Evolutionary conservation across 2,329 filamentous ascomycete genomes (phyloP), one percentile per base, ranked within the genome.

Genomic region (Pseudogymnoascus sp.): DNA sequence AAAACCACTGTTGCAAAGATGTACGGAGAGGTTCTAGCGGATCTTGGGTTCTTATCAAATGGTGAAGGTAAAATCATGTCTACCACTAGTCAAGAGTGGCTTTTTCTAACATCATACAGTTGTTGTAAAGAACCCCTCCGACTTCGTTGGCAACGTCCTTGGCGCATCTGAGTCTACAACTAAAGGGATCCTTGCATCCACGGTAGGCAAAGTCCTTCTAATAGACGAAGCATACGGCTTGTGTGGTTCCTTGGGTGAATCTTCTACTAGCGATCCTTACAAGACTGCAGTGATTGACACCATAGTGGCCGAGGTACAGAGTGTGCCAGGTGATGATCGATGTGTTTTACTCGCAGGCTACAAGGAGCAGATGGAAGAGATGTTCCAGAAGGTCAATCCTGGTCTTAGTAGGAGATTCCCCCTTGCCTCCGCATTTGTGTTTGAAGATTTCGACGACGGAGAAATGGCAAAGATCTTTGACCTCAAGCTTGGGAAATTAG

Each of bases 301-400:
- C 0, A 84, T 91, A n/a, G 88, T 91, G 0, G 85, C 87, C 0
- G 84, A 89, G 67, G 82, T 91, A 0, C 88, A 91, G 64, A 87
- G 82, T 65, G 80, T 80, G 0, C 82, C 86, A 0, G 86, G 86
- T 0, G 87, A 90, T 34, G 87, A 91, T 71, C 81, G 86, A 2
- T 90, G 87, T 65, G 85, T 91, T 0, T 76, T 91, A 0, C 75
- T 91, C 0, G 14, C 14, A n/a, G 36, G 88, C 0, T 91, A 91
- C 73, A 80, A 83, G 49, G 82, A 87, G 0, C 78, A 87, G 66
- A 88, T 91, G 83, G 80, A 85, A 64, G 74, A 80, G 0, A 90
- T 90, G 87, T 85, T 90, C 65, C 83, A 84, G 16, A 84, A 86
- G 31, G 82, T 84, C 59, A 90, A 91, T 64, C 87, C 88, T 0